Evolutionary conservation across 192 early-diverging fungal genomes (phyloP).

Genomic region (Coemansia sp.): DNA sequence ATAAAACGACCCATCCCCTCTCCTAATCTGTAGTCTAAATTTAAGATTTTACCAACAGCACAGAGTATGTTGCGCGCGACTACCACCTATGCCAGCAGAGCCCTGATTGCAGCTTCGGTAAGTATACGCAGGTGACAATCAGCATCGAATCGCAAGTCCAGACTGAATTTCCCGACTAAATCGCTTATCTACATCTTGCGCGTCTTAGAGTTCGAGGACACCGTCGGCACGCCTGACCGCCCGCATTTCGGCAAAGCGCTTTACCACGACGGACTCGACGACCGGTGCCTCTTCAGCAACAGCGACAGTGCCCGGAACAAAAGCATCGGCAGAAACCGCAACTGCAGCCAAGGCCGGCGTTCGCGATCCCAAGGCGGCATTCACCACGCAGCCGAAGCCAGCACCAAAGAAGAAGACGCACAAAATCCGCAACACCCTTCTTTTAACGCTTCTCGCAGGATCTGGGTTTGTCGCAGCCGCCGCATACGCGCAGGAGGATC

Average conservation of each 20-base stretch:
- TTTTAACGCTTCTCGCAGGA: slow-evolving; percentile 28
- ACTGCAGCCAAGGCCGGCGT: slow-evolving; percentile 14
- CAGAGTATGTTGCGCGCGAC: slow-evolving; percentile 28
- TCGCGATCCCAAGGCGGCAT: slow-evolving; percentile 19
- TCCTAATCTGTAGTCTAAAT: background rate
- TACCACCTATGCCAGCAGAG: slow-evolving; percentile 14
- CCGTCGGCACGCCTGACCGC: background rate
- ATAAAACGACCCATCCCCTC: background rate
- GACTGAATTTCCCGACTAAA: background rate
- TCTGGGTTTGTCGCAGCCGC: slow-evolving; percentile 46
- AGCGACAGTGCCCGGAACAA: background rate
- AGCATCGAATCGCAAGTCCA: background rate
- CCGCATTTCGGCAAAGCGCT: slow-evolving; percentile 13
- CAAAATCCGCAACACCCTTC: slow-evolving; percentile 38
- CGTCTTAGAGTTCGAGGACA: slow-evolving; percentile 14
- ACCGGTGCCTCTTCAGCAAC: background rate
- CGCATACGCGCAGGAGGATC: slow-evolving; percentile 40
- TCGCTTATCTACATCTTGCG: background rate
- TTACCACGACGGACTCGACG: slow-evolving; percentile 18
- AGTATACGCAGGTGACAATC: background rate
- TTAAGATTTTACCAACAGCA: background rate
- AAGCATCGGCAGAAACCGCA: background rate
- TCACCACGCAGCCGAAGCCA: slow-evolving; percentile 33
- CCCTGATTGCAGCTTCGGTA: slow-evolving; percentile 16
- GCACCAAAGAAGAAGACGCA: slow-evolving; percentile 29